A percentile compares a stretch with the other conserved stretches of the same genome.
These are phyloP conservation scores for Ceriops tagal DNA, from an alignment of 345 rosid genomes.

Conservation along the genomic window DNA sequence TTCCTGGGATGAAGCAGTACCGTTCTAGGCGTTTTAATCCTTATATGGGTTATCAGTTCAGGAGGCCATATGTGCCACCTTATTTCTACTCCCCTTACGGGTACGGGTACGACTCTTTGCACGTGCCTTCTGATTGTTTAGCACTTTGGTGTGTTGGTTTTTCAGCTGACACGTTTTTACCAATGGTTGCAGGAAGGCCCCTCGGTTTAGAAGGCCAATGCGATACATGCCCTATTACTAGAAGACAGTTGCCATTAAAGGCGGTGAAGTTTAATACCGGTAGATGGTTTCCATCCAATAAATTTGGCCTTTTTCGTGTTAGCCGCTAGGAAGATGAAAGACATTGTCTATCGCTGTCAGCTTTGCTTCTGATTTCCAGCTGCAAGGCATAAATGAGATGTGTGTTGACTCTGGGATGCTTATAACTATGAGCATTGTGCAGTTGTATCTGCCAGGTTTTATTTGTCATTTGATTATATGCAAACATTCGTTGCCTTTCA, in stretches of 20 bases:
- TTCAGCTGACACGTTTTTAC: not conserved
- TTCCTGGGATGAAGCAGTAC: conserved; percentile 91
- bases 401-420: too few species aligned
- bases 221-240: conserved; percentile 93
- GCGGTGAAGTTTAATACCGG: not conserved
- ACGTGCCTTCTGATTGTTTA: not conserved
- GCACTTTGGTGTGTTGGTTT: not conserved
- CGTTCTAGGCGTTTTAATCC: conserved; percentile 73
- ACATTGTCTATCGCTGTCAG: too few species aligned
- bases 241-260: conserved; percentile 10
- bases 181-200: conserved; percentile 63
- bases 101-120: conserved; percentile 56
- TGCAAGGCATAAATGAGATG: too few species aligned
- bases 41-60: conserved; percentile 56
- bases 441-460: too few species aligned
- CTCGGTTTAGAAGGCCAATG: conserved; percentile 82
- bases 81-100: conserved; percentile 28
- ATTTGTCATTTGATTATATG: too few species aligned
- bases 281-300: not conserved
- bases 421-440: too few species aligned
- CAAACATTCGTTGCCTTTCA: too few species aligned
- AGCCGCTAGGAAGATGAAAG: too few species aligned
- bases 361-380: too few species aligned
- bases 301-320: not conserved
- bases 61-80: conserved; percentile 74